Base-by-base conservation (phyloP, 495 filamentous ascomycete species). In the Penicillium canescens region DNA sequence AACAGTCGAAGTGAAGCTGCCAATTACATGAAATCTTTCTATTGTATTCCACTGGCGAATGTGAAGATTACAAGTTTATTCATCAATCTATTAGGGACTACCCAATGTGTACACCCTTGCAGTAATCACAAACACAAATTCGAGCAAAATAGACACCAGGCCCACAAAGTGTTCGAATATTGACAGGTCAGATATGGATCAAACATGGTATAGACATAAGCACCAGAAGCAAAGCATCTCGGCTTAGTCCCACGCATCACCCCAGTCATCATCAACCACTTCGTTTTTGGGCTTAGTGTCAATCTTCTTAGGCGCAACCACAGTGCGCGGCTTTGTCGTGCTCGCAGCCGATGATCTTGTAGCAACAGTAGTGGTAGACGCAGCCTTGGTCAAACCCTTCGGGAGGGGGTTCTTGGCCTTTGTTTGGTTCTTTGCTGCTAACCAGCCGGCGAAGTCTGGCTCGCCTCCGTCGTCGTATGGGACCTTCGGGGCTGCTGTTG, bases 401-500 rank as follows among this genome's bases (percentile, higher is more conserved):
- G 90, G 90, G 35, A 96, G 54, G 3, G 83, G 75, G 48, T 86
- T 89, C 50, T 82, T 79, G 40, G 75, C 72, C 70, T 93, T 96
- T 55, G 87, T 81, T 58, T 87, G 74, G 16, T 85, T 81, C 69
- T 96, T 91, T 13, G 90, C 91, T 9, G 89, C 90, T 39, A 96
- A 69, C 91, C 92, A 96, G 5, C 90, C 91, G 16, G 91, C 92
- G 70, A 97, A 97, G 66, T 97, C 92, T 2, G 91, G 91, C 62
- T 97, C 91, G 3, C 86, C 86, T 28, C 86, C 85, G 61, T 95
- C 90, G 54, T 92, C 89, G 56, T 86, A 95, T 0, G 84, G 79
- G 11, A 74, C 77, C 2, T 76, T 60, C 9, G 73, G 50, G 13
- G 60, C 39, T 52, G 66, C 70, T 13, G 37, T 51, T 21, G 64